phyloP scores from a whole-genome alignment of 1,284 basidiomycete species.

The Sanghuangporus sanghuang region DNA sequence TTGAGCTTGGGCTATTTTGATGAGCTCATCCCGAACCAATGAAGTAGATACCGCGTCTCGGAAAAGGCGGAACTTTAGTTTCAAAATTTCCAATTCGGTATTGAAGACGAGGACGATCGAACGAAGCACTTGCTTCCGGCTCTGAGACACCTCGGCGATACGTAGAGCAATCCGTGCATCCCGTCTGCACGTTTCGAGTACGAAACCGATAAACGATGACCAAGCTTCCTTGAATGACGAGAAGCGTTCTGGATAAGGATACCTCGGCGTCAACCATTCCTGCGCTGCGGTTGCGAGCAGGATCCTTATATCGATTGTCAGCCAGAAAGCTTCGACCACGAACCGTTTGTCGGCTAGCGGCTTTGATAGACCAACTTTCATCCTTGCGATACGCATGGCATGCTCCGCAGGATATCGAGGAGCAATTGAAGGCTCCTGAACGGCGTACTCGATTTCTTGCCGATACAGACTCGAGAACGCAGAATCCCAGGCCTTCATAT shows the following conservation, averaged over 20 bases:
- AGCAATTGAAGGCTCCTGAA: constrained; percentile 30
- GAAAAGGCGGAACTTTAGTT: constrained; percentile 31
- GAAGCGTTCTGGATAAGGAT: constrained; percentile 5
- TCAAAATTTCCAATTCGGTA: constrained; percentile 35
- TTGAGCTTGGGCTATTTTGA: constrained; percentile 19
- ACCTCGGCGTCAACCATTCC: constrained; percentile 24
- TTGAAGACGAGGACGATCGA: constrained; percentile 34
- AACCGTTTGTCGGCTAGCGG: constrained; percentile 52
- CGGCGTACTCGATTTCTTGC: constrained; percentile 37
- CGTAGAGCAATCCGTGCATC: constrained; percentile 38
- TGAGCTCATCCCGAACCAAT: constrained; percentile 20
- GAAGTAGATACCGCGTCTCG: constrained; percentile 18
- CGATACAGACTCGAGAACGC: constrained; percentile 44
- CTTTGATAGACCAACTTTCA: constrained; percentile 46
- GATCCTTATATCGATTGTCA: constrained; percentile 40
- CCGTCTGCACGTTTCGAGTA: constrained; percentile 35
- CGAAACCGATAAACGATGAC: constrained; percentile 35
- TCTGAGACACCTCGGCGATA: constrained; percentile 31
- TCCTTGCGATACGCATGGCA: constrained; percentile 42
- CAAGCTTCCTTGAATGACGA: constrained; percentile 27
- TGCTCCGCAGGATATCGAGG: constrained; percentile 36
- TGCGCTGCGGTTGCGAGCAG: constrained; percentile 34
- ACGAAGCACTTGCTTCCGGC: constrained; percentile 34
- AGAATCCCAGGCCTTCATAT: constrained; percentile 47
- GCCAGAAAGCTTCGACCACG: constrained; percentile 48